Base-by-base conservation (phyloP, 78 protist species). In the Pigoraptor vietnamica region DNA sequence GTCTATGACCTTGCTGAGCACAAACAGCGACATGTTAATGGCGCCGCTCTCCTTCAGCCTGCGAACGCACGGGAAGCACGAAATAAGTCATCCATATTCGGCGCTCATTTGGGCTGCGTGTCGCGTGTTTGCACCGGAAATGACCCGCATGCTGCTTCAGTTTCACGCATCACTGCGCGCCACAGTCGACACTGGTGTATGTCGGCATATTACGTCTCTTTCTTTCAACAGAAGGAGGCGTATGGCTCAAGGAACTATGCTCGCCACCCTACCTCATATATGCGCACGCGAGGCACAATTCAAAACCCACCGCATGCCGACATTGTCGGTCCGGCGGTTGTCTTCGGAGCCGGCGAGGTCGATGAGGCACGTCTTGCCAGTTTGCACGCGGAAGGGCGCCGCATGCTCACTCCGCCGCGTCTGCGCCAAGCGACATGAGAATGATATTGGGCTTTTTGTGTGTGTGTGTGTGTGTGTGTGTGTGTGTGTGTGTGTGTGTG, bases 281-380 rank as follows among this genome's bases (percentile, higher is more conserved):
- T n/a, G n/a, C n/a, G n/a, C n/a, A 40, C 56, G 56, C 25, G 25
- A 40, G 14, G 25, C 56, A 40, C 2, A 40, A 40, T 14, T 19
- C 14, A 2, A 14, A 2, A 14, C 84, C 34, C 32, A 79, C 84
- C 83, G 87, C n/a, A 34, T 6, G 1, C 92, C 92, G 23, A 10
- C 24, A 38, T 79, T 81, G 23, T 67, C 92, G 2, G 92, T 36
- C 39, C 1, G 21, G 2, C 83, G 37, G 21, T 40, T 55, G 89
- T 48, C 83, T 29, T 91, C 92, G 32, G 89, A 91, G 24, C 92
- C 92, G 0, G 92, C 92, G 21, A 91, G 88, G 33, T 91, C 92
- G n/a, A 90, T 81, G 23, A 90, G 34, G 39, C 29, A 24, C 81
- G 55, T 1, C 34, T 79, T 37, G 36, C 83, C 89, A 0, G 14